Conservation (phyloP, 1,139 yeast species). For the Kodamaea fungicola region DNA sequence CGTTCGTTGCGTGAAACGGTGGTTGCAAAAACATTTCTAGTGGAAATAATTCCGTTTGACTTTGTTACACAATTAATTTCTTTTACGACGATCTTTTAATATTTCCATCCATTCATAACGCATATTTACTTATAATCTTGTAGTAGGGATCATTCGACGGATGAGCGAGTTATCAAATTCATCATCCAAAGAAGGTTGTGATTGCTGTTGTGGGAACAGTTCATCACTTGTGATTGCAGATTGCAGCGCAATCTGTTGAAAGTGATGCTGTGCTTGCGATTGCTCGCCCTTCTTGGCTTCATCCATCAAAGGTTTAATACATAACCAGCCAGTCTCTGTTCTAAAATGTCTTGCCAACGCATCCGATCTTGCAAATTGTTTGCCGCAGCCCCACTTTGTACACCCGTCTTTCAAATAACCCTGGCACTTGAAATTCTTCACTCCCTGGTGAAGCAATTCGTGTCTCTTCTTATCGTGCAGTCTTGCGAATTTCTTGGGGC, state of each 20-base stretch:
- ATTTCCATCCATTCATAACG: conserved; percentile 1
- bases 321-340: conserved; percentile 57
- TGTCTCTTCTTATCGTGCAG: conserved; percentile 57
- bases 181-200: conserved; percentile 4
- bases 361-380: conserved; percentile 55
- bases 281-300: conserved; percentile 31
- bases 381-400: conserved; percentile 60
- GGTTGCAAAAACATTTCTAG: no score
- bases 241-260: conserved; percentile 4
- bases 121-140: conserved; percentile 4
- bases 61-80: no score
- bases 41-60: no score
- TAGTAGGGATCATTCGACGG: conserved; percentile 5
- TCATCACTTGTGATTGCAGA: not conserved
- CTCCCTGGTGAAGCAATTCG: conserved; percentile 52
- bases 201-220: not conserved
- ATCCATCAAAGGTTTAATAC: conserved; percentile 53
- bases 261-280: conserved; percentile 3
- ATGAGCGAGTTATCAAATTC: conserved; percentile 6
- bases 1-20: no score
- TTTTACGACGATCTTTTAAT: no score
- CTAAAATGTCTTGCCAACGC: conserved; percentile 57
- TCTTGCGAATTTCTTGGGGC: conserved; percentile 52
- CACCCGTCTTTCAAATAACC: conserved; percentile 49
- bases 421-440: conserved; percentile 53